These are phyloP conservation scores for Talaromyces rugulosus DNA, from an alignment of 2,329 filamentous ascomycete genomes.

Conservation along the genomic window DNA sequence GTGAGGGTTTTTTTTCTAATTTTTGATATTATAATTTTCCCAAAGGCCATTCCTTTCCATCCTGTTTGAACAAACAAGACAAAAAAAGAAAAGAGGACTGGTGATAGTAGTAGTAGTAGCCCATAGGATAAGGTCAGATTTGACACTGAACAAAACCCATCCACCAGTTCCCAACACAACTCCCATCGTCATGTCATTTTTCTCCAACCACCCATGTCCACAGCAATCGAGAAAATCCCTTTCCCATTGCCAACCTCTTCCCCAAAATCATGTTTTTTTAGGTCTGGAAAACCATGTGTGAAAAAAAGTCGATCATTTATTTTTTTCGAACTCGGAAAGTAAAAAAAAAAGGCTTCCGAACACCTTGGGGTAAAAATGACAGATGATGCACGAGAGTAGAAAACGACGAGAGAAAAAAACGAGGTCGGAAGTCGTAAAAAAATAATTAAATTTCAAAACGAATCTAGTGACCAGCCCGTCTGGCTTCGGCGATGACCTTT, in stretches of 20 bases:
- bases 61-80: neutral
- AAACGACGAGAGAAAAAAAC: neutral
- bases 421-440: neutral
- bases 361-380: neutral
- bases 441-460: neutral
- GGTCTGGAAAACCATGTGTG: neutral
- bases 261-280: neutral
- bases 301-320: neutral
- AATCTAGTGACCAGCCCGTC: constrained; percentile 67
- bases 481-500: constrained; percentile 94
- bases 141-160: neutral
- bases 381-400: neutral
- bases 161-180: neutral
- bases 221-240: constrained; percentile 1
- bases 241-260: constrained; percentile 1
- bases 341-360: neutral
- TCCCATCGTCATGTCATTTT: neutral
- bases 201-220: constrained; percentile 4
- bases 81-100: neutral
- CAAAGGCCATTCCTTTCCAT: neutral
- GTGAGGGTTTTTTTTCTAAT: neutral
- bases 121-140: neutral
- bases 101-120: neutral
- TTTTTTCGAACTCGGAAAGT: neutral
- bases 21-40: neutral